phyloP scores from a whole-genome alignment of 1,284 basidiomycete genomes.

The Ganoderma boninense region DNA sequence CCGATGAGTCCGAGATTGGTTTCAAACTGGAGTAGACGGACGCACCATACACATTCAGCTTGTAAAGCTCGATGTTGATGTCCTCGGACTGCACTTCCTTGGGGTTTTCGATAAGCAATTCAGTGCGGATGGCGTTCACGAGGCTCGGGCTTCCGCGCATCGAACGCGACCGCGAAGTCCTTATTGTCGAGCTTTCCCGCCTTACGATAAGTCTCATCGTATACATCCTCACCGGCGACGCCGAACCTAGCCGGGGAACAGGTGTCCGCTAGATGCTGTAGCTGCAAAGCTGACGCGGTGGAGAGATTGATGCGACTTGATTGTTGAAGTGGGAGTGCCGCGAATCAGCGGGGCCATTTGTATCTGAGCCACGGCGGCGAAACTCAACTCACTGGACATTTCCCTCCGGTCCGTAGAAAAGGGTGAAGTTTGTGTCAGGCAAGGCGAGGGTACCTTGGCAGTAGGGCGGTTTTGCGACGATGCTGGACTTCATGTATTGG shows the following conservation, averaged over 20 bases:
- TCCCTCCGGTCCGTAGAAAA: slow-evolving; percentile 30
- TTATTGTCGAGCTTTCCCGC: slow-evolving; percentile 37
- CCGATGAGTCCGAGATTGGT: too few relatives aligned
- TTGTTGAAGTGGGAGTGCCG: background rate
- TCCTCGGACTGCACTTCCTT: slow-evolving; percentile 7
- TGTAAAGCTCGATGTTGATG: slow-evolving; percentile 39
- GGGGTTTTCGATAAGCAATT: slow-evolving; percentile 34
- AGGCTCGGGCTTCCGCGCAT: slow-evolving; percentile 35
- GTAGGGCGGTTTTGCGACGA: slow-evolving; percentile 20
- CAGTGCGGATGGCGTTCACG: slow-evolving; percentile 33
- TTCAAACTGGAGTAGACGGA: background rate
- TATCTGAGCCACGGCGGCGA: background rate
- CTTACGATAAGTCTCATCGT: slow-evolving; percentile 38
- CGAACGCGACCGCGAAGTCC: slow-evolving; percentile 39
- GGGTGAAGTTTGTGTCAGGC: slow-evolving; percentile 12
- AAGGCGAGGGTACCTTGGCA: slow-evolving; percentile 26
- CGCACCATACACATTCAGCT: slow-evolving; percentile 24
- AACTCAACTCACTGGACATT: slow-evolving; percentile 16
- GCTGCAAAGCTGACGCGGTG: slow-evolving; percentile 6
- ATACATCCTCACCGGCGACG: slow-evolving; percentile 28
- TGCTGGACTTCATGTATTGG: background rate
- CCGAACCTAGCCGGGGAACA: slow-evolving; percentile 38
- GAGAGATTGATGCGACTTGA: slow-evolving; percentile 20
- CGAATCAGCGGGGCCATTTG: background rate
- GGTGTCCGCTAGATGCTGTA: slow-evolving; percentile 27